Base-by-base conservation (phyloP, 305 asterid species). In the Rubia tinctorum region DNA sequence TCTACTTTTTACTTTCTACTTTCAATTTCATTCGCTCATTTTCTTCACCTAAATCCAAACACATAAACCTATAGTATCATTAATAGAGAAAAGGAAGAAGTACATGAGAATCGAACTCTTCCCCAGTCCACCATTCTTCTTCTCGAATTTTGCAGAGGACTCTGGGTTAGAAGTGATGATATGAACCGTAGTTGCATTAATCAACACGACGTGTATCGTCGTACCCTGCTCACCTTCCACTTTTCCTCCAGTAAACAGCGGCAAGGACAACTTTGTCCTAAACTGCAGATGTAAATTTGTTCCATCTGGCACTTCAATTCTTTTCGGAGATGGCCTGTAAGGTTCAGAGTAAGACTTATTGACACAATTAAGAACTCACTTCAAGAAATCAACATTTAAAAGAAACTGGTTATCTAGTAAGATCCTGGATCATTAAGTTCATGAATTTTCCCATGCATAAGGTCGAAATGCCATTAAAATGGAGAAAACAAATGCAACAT, bases 191-290 rank as follows among this genome's bases (percentile, higher is more conserved):
- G 75, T 84, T 71, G 88, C 89, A 83, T 95, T 96, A 23, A 89
- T 70, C 91, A 95, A 83, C 78, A 91, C 90, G 72, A 95, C 66
- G 75, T 92, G 96, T 71, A 95, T 87, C 37, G 96, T 82, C 44
- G 97, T 76, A 68, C 96, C 94, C 79, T 90, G 91, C 81, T 92
- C 98, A 76, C 98, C 98, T 82, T 91, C 98, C 47, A 95, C 95
- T 80, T 91, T 89, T 61, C 95, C 98, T 78, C 98, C 97, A 6
- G 99, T 95, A 76, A 91, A 95, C 72, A 95, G 91, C 78, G 99
- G 95, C 30, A 93, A 86, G 40, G 97, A 89, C 88, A 91, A 80
- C 89, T 91, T 93, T 78, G 98, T 89, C 86, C 87, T 83, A 82
- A 93, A 95, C 71, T 84, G 93, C 71, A 95, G 94, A 86, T 92